Conservation (phyloP, 768 basidiomycete genomes). For the Tulasnella sp. region DNA sequence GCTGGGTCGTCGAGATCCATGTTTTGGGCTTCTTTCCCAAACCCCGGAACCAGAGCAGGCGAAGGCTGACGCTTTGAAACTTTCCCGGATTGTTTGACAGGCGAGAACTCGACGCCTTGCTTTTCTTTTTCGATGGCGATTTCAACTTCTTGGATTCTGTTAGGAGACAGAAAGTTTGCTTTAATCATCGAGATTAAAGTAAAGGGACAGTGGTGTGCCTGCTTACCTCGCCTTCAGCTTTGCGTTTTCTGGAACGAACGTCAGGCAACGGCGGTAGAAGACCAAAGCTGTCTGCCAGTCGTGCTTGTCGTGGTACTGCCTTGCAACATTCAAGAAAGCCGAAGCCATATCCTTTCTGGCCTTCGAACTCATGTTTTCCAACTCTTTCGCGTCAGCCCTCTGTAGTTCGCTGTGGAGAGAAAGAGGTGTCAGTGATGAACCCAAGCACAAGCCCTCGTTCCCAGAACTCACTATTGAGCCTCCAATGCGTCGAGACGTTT, state of each 20-base stretch:
- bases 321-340: slow-evolving; percentile 81
- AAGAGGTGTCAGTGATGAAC: not conserved
- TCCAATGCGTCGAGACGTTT: slow-evolving; percentile 68
- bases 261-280: slow-evolving; percentile 78
- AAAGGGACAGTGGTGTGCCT: slow-evolving; percentile 56
- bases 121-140: slow-evolving; percentile 53
- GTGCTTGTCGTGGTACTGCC: slow-evolving; percentile 84
- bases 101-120: slow-evolving; percentile 32
- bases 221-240: slow-evolving; percentile 89
- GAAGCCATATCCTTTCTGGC: slow-evolving; percentile 82
- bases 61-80: not conserved
- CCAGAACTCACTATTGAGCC: slow-evolving; percentile 64
- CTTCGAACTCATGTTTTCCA: slow-evolving; percentile 67
- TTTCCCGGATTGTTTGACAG: not conserved
- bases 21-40: slow-evolving; percentile 12
- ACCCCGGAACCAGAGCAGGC: not conserved
- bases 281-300: slow-evolving; percentile 79
- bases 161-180: slow-evolving; percentile 21
- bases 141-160: slow-evolving; percentile 48
- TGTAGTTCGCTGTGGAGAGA: slow-evolving; percentile 56
- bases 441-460: not conserved
- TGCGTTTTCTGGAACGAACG: slow-evolving; percentile 82
- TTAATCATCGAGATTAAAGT: not conserved
- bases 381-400: slow-evolving; percentile 62
- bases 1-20: slow-evolving; percentile 12